Base-by-base conservation (phyloP, 2,329 filamentous ascomycete genomes). In the Knufia petricola region DNA sequence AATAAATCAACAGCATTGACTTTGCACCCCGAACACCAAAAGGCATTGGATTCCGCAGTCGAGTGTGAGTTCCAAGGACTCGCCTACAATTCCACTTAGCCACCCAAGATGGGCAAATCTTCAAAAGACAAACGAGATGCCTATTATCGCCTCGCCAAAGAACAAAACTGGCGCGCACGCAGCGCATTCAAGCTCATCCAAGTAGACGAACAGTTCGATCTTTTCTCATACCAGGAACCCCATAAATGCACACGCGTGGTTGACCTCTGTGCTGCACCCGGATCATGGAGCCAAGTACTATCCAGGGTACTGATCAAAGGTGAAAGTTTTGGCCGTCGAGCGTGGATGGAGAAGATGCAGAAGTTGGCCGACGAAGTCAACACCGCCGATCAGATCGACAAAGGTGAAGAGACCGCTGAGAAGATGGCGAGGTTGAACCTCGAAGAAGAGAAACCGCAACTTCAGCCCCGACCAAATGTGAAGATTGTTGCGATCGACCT, bases 91-190 rank as follows among this genome's bases (percentile, higher is more conserved):
- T 26, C 38, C 13, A 24, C 7, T 12, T 3, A 15, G 24, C n/a
- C 20, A 15, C 10, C 20, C n/a, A 53, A 46, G 13, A 94, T 95
- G 89, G 89, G 89, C 1, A 96, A 96, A 66, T 95, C 92, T 1
- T 96, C 90, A 41, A 98, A 98, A 68, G 92, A 98, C 64, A 98
- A 98, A 70, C 85, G 92, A 46, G 92, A 98, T 66, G 89, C 89
- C 39, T 98, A 98, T 70, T 98, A 98, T 63, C 81, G 92, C 47
- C 84, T 98, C 7, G 92, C 92, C 15, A 98, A 98, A 70, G 92
- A 98, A 67, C 92, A 98, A 73, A 94, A 94, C 55, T 98, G 92
- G 90, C 85, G 92, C 30, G 92, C 92, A 23, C 79, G 92, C 50
- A 95, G 88, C 57, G 92, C 92, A 7, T 98, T 95, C 73, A 98